Conservation (phyloP, 2,329 filamentous ascomycete genomes). For the Trichoderma endophyticum region DNA sequence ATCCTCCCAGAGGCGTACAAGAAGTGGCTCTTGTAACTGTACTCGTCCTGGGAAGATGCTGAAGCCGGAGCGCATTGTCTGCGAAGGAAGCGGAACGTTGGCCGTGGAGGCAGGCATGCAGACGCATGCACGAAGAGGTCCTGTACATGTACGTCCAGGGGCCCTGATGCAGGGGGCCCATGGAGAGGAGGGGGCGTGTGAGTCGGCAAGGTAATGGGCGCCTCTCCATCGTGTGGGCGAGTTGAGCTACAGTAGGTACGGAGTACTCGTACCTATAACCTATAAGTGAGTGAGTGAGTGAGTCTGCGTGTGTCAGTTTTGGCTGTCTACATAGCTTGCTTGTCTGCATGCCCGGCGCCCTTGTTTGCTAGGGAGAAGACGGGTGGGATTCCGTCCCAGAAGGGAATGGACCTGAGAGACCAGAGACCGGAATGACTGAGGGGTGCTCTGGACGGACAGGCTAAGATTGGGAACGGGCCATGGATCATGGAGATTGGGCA, state of each 20-base stretch:
- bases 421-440: constrained; percentile 10
- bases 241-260: neutral
- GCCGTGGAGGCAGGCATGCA: constrained; percentile 14
- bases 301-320: constrained; percentile 5
- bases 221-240: constrained; percentile 1
- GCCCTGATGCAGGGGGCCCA: constrained; percentile 10
- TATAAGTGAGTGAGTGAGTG: neutral
- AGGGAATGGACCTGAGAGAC: constrained; percentile 11
- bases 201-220: constrained; percentile 6
- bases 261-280: no score
- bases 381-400: constrained; percentile 18
- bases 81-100: constrained; percentile 20
- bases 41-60: neutral
- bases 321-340: neutral
- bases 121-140: constrained; percentile 17
- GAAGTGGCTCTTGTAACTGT: constrained; percentile 12
- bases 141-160: constrained; percentile 18
- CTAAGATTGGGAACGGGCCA: neutral
- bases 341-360: constrained; percentile 17
- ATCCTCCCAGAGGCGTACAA: constrained; percentile 17
- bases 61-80: constrained; percentile 13
- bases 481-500: constrained; percentile 19
- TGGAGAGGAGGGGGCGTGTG: constrained; percentile 10
- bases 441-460: neutral
- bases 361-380: constrained; percentile 12